Base-by-base conservation (phyloP, 352 stramenopile genomes). In the Globisporangium perplexum region DNA sequence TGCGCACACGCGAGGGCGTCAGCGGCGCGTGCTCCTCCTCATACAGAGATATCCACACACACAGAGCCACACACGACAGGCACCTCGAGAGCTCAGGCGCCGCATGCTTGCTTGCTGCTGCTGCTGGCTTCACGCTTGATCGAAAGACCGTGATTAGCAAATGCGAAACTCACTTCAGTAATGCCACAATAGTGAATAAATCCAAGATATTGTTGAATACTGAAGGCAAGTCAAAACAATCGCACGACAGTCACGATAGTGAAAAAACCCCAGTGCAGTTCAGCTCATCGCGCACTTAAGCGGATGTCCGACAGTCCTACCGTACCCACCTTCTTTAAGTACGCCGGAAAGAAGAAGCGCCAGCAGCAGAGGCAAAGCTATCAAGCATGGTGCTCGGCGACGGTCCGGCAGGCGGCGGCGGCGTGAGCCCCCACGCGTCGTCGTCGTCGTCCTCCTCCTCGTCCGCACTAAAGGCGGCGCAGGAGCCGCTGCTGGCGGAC, bases 11-110 rank as follows among this genome's bases (percentile, higher is more conserved):
- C 50, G 28, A 11, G 6, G n/a, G 35, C 26, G 49, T 50, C 23
- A 39, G 42, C 36, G 23, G 22, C 33, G 4, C 18, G 23, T 23
- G 22, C 17, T 6, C 24, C 33, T 5, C n/a, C n/a, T n/a, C n/a
- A 52, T 20, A 47, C 18, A 48, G 11, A 49, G n/a, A n/a, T n/a
- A n/a, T n/a, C n/a, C n/a, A 43, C 12, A 62, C 2, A 48, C 0
- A 39, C 3, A 49, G 28, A 55, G 31, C 3, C n/a, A 12, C 14
- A 3, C 11, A 1, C 35, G 36, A 18, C 35, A n/a, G 65, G 51
- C 55, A 86, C 74, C 64, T 71, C 72, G 55, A 10, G 74, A 83
- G 62, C 73, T 86, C 22, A 86, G 61, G 28, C 74, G 72, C 46
- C 74, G 68, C 74, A 86, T 86, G 26, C 14, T 51, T 22, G 10